Base-by-base conservation (phyloP, 2,329 filamentous ascomycete genomes). In the Fusarium nematophilum region DNA sequence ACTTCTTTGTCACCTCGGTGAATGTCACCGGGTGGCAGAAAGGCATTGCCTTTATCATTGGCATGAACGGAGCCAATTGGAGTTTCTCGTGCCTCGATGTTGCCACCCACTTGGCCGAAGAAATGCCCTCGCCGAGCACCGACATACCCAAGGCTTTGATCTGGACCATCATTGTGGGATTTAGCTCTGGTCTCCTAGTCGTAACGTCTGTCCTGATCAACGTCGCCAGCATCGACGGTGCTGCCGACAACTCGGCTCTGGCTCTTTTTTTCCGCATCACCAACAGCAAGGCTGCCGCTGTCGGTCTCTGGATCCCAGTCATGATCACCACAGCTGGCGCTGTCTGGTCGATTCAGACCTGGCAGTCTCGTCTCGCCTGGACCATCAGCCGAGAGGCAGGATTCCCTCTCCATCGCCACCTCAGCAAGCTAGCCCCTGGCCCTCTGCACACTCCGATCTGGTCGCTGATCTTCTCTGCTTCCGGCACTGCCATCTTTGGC, bases 321-420 rank as follows among this genome's bases (percentile, higher is more conserved):
- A 26, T 72, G 25, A 54, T 69, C 18, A 60, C 67, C 10, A 64
- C 62, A 1, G 57, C 56, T 7, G 64, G 66, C 10, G 59, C 65
- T 1, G 59, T 70, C 17, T 70, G 68, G 67, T 64, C 65, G 3
- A 69, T 70, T 18, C 69, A 71, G 14, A 70, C 64, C 0, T 72
- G 70, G 69, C 68, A 72, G 30, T 72, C 70, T 11, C 63, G 70
- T 7, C 60, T 72, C 5, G 67, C 70, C 0, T 71, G 70, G 68
- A 66, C 66, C 5, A 69, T 71, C 37, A 67, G 66, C 27, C 66
- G 67, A 13, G 66, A 72, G 18, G 52, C 45, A 8, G 68, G 68
- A 1, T 68, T 71, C 30, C 69, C 67, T 2, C 52, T 70, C 3
- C 63, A 67, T 14, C 49, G 55, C 1, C 43, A 70, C 21, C 54